A percentile compares a stretch with the other conserved stretches of the same genome.
Evolutionary conservation across 352 stramenopile genomes (phyloP).

Genomic region (Pythium dissotocum): DNA sequence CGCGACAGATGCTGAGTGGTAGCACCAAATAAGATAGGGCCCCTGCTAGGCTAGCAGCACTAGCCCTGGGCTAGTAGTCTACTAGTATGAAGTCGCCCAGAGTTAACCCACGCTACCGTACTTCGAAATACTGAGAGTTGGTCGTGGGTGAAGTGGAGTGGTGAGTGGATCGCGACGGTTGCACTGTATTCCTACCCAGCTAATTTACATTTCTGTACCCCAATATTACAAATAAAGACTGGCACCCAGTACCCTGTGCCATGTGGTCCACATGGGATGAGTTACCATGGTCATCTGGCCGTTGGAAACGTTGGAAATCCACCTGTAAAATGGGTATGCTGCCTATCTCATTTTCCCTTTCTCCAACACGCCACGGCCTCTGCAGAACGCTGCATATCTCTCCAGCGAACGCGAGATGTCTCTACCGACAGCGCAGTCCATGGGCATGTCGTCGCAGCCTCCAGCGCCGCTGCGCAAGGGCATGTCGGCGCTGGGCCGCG

Average conservation of each 20-base stretch:
- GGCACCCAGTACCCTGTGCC: not conserved
- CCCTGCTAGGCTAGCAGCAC: too few relatives aligned
- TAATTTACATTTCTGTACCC: not conserved
- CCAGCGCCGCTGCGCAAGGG: constrained; percentile 17
- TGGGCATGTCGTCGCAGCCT: not conserved
- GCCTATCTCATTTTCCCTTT: not conserved
- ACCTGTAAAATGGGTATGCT: not conserved
- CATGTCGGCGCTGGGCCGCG: constrained; percentile 16
- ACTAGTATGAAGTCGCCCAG: too few relatives aligned
- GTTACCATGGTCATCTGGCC: not conserved
- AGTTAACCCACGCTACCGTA: too few relatives aligned
- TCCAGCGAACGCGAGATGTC: not conserved
- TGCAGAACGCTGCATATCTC: not conserved
- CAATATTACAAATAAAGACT: not conserved
- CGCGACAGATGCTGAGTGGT: too few relatives aligned
- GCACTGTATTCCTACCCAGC: not conserved
- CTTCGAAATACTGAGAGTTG: too few relatives aligned
- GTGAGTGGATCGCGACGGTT: too few relatives aligned
- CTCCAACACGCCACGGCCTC: not conserved
- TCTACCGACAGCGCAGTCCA: constrained; percentile 1
- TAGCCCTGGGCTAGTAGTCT: too few relatives aligned
- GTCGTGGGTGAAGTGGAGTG: too few relatives aligned
- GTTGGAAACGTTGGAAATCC: not conserved
- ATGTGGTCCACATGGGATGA: not conserved
- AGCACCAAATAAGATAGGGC: too few relatives aligned